Evolutionary conservation across 2,329 filamentous ascomycete genomes (phyloP).

Genomic region (Penicillium sp.): DNA sequence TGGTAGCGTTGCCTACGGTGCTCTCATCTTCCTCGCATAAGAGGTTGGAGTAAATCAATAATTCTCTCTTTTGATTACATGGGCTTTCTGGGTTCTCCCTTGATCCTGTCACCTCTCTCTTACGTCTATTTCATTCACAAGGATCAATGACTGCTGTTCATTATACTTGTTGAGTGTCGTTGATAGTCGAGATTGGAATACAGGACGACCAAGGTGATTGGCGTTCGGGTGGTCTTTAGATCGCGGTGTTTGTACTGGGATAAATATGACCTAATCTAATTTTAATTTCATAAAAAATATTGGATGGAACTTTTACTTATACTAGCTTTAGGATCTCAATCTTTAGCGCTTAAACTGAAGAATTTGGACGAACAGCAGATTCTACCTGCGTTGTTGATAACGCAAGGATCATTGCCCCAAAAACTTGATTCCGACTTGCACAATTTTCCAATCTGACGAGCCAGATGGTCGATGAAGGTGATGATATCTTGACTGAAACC

Average conservation of each 20-base stretch:
- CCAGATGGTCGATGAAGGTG: background rate
- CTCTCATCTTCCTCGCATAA: conserved; percentile 28
- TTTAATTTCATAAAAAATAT: conserved; percentile 3
- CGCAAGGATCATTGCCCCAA: too few species aligned
- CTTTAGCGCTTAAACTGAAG: too few species aligned
- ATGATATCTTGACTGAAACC: conserved; percentile 13
- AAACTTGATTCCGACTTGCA: background rate
- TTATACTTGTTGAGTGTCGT: background rate
- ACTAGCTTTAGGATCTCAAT: background rate
- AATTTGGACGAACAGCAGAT: too few species aligned
- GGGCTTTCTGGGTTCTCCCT: conserved; percentile 5
- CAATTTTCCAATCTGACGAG: background rate
- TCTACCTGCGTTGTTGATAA: too few species aligned
- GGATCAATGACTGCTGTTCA: conserved; percentile 9
- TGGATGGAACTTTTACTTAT: background rate
- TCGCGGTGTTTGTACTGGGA: conserved; percentile 4
- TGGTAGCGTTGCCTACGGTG: conserved; percentile 21
- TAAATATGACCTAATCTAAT: conserved; percentile 18
- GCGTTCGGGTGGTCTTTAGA: conserved; percentile 15
- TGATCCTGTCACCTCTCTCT: background rate
- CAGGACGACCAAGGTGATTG: conserved; percentile 3
- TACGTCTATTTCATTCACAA: background rate
- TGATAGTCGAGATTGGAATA: background rate
- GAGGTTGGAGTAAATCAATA: conserved; percentile 4
- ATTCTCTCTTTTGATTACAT: conserved; percentile 7